These are phyloP conservation scores for Macrotyloma uniflorum DNA, from an alignment of 306 rosid species.

Conservation along the genomic window DNA sequence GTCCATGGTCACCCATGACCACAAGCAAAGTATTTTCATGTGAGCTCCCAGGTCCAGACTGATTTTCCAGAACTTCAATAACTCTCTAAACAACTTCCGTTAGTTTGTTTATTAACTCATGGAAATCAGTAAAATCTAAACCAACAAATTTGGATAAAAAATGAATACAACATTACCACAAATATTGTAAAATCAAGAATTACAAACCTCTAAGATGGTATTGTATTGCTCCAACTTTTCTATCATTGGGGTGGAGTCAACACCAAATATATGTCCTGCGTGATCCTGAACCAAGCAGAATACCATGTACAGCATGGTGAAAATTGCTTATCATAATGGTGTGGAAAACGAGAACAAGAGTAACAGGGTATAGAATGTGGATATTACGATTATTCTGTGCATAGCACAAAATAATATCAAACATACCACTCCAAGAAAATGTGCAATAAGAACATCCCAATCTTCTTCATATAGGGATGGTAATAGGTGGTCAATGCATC, in stretches of 20 bases:
- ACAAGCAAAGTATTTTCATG: slow-evolving; percentile 93
- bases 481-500: slow-evolving; percentile 88
- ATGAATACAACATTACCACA: slow-evolving; percentile 3
- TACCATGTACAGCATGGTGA: slow-evolving; percentile 15
- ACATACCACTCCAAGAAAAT: slow-evolving; percentile 98
- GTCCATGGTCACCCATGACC: slow-evolving; percentile 99
- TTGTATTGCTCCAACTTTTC: slow-evolving; percentile 95
- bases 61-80: slow-evolving; percentile 69
- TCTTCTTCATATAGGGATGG: slow-evolving; percentile 81
- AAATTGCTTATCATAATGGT: slow-evolving; percentile 27
- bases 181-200: slow-evolving; percentile 3
- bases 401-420: not conserved
- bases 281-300: slow-evolving; percentile 69
- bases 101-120: slow-evolving; percentile 33
- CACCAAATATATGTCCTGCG: slow-evolving; percentile 98
- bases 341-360: slow-evolving; percentile 8
- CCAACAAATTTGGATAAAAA: slow-evolving; percentile 16
- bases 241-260: slow-evolving; percentile 83
- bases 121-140: slow-evolving; percentile 26
- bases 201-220: slow-evolving; percentile 64
- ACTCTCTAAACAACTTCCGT: slow-evolving; percentile 64
- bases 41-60: slow-evolving; percentile 77
- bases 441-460: slow-evolving; percentile 98
- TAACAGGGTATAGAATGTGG: slow-evolving; percentile 8
- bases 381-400: not conserved